Base-by-base conservation (phyloP, 352 stramenopile genomes). In the Hyaloperonospora brassicae region DNA sequence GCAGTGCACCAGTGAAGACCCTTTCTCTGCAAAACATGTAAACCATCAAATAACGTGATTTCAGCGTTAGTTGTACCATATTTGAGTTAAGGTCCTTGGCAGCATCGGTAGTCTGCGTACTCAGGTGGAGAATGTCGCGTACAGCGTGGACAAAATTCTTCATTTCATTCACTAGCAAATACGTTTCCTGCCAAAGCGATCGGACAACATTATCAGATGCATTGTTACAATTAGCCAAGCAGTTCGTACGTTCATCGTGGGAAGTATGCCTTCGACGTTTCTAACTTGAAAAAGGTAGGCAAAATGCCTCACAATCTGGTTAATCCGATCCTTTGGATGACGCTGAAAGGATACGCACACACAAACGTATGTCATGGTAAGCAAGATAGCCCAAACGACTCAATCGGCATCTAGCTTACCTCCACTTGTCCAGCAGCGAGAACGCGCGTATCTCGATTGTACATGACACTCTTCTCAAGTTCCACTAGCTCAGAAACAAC, bases 291-390 rank as follows among this genome's bases (percentile, higher is more conserved):
- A 96, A 6, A 96, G 64, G 40, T 95, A 79, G 23, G 74, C 86
- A 51, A 95, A 95, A 30, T 96, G 86, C 27, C 74, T 71, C 8
- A 96, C 82, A 23, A 95, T 91, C 43, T 90, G 78, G 52, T 95
- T 90, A 17, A 94, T 73, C 14, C 95, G 55, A 11, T 93, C 67
- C 22, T 79, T 84, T 25, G 86, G 86, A 17, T 78, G 76, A 27
- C 81, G 73, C 79, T 89, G 31, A 8, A 59, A 8, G 30, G 40
- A 21, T 23, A 46, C 21, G 49, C 22, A 43, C 21, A 0, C 47
- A 23, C 34, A 61, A 21, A 59, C 4, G 47, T 22, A 48, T 30
- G 36, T 50, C 44, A 46, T 43, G 12, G 25, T 56, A 17, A 66
- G 50, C 39, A 23, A 56, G 35, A 7, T 17, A 43, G 41, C 21